phyloP scores from a whole-genome alignment of 202 grass and related monocot genomes.

The Setaria italica region DNA sequence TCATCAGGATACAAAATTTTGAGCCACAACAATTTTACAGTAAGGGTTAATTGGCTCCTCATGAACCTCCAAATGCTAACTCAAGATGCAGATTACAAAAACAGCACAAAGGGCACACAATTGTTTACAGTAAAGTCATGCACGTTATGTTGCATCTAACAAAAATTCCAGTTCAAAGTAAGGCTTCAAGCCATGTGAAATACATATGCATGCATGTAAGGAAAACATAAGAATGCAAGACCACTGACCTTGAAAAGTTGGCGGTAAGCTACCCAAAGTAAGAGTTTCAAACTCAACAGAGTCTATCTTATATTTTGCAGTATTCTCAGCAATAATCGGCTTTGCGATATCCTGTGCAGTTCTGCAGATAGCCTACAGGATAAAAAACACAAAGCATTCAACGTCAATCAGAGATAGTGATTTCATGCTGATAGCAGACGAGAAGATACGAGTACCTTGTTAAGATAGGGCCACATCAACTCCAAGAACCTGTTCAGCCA shows the following conservation, averaged over 20 bases:
- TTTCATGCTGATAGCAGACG: constrained; percentile 21
- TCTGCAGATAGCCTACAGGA: constrained; percentile 89
- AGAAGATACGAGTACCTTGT: constrained; percentile 65
- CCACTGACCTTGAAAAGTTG: constrained; percentile 83
- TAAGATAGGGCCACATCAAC: constrained; percentile 92
- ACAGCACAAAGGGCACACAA: not conserved
- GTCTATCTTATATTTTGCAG: constrained; percentile 87
- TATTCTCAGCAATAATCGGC: constrained; percentile 89
- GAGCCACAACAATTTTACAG: not conserved
- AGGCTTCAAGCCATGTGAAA: constrained; percentile 17
- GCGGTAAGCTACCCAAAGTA: constrained; percentile 92
- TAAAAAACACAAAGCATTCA: constrained; percentile 39
- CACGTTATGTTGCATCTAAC: not conserved
- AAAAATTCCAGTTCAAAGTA: constrained; percentile 17
- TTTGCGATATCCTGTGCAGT: constrained; percentile 75
- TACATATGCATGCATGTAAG: constrained; percentile 27
- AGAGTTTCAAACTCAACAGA: constrained; percentile 88
- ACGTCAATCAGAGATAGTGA: constrained; percentile 37
- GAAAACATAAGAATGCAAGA: constrained; percentile 4
- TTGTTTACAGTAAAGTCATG: constrained; percentile 11
- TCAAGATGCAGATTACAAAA: not conserved
- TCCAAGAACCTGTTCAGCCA: constrained; percentile 94
- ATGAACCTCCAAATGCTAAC: not conserved
- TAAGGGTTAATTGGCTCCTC: not conserved
- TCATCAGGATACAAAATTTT: not conserved